Conservation (phyloP, 108 stramenopile species). For the Aurantiochytrium sp. region DNA sequence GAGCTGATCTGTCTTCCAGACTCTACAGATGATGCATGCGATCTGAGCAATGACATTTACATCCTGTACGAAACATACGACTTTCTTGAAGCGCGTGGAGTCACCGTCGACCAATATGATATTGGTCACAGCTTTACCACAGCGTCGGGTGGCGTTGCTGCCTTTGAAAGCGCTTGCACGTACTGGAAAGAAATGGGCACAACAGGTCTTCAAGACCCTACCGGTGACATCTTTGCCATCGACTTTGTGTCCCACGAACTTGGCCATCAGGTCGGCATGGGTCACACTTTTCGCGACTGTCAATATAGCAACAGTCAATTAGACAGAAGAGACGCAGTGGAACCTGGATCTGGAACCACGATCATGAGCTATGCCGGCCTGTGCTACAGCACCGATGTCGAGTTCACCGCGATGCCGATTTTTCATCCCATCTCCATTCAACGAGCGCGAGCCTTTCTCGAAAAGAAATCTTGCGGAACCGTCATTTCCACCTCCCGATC, state of each 20-base stretch:
- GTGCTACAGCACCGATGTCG: not conserved
- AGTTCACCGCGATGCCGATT: not conserved
- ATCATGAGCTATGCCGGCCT: conserved; percentile 7
- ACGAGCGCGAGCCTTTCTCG: not conserved
- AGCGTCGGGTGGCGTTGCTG: not conserved
- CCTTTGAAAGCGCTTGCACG: not conserved
- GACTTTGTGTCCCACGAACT: not conserved
- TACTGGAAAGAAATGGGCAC: not conserved
- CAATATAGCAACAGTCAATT: not conserved
- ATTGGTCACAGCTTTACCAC: not conserved
- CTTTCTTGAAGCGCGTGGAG: not conserved
- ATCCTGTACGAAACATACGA: not conserved
- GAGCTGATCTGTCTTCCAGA: not conserved
- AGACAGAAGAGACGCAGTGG: not conserved
- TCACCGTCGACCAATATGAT: not conserved
- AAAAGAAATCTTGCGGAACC: not conserved
- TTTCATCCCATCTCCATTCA: not conserved
- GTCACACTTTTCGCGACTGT: not conserved
- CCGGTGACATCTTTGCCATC: not conserved
- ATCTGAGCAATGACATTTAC: not conserved
- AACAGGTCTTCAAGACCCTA: not conserved
- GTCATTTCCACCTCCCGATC: not conserved
- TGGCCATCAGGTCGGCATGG: not conserved
- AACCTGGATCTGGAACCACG: not conserved
- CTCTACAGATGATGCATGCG: not conserved